A percentile compares a stretch with the other conserved stretches of the same genome.
phyloP scores from a whole-genome alignment of 2,329 filamentous ascomycete species.

The Didymella segeticola region DNA sequence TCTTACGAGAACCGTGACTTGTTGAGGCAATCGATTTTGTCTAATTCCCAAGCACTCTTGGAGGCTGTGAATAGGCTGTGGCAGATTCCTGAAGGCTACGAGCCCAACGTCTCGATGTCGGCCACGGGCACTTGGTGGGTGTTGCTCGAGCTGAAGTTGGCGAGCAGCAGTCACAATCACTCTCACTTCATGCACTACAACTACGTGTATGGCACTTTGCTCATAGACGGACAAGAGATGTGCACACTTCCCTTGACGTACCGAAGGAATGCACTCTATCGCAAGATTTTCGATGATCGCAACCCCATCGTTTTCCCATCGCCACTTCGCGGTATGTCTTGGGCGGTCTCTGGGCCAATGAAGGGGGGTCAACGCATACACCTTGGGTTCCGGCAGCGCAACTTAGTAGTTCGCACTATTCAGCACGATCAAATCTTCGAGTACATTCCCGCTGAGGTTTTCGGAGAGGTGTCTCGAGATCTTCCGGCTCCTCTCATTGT shows the following conservation, averaged over 20 bases:
- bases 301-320: slow-evolving; percentile 63
- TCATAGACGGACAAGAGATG: slow-evolving; percentile 58
- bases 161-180: slow-evolving; percentile 18
- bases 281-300: slow-evolving; percentile 62
- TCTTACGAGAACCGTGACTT: slow-evolving; percentile 45
- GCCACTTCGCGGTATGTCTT: slow-evolving; percentile 59
- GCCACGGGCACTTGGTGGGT: slow-evolving; percentile 43
- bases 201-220: slow-evolving; percentile 56
- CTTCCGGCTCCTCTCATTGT: slow-evolving; percentile 60
- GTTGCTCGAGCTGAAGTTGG: slow-evolving; percentile 27
- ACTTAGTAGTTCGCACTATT: slow-evolving; percentile 55
- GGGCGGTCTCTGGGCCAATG: slow-evolving; percentile 44
- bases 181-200: slow-evolving; percentile 53
- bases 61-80: slow-evolving; percentile 52
- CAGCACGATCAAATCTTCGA: slow-evolving; percentile 41
- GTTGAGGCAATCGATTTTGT: slow-evolving; percentile 47
- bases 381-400: slow-evolving; percentile 56
- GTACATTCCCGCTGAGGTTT: slow-evolving; percentile 40
- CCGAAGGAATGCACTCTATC: slow-evolving; percentile 52
- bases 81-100: slow-evolving; percentile 44
- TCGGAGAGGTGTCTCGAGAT: slow-evolving; percentile 49
- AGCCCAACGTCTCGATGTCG: slow-evolving; percentile 12
- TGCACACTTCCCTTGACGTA: slow-evolving; percentile 63
- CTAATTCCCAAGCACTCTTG: slow-evolving; percentile 36
- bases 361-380: slow-evolving; percentile 58